Conservation (phyloP, 805 yeast genomes). For the Torulaspora maleeae region DNA sequence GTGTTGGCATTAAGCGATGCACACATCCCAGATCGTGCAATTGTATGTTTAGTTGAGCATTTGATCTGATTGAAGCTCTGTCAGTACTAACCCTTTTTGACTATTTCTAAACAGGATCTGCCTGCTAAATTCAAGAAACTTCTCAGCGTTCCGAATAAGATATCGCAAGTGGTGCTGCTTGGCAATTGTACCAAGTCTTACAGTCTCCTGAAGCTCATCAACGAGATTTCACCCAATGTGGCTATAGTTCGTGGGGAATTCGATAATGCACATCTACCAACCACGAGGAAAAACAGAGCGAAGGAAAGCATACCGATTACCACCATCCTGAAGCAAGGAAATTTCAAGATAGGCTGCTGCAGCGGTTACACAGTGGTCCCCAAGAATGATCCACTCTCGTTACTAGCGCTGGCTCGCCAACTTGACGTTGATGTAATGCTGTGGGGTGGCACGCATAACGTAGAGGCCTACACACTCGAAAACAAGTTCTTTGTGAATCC, state of each 20-base stretch:
- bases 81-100: constrained; percentile 8
- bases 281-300: constrained; percentile 13
- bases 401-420: constrained; percentile 78
- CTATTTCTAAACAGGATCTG: constrained; percentile 37
- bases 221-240: constrained; percentile 64
- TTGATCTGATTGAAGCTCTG: not conserved
- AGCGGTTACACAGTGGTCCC: constrained; percentile 85
- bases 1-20: constrained; percentile 84
- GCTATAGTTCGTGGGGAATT: constrained; percentile 79
- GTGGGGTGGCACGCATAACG: constrained; percentile 91
- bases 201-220: constrained; percentile 58
- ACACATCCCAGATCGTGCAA: constrained; percentile 82
- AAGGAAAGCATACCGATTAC: constrained; percentile 50
- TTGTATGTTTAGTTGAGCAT: constrained; percentile 39
- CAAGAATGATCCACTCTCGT: constrained; percentile 76
- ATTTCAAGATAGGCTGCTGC: constrained; percentile 74
- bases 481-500: constrained; percentile 95
- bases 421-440: constrained; percentile 86
- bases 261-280: constrained; percentile 46
- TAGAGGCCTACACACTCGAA: constrained; percentile 88
- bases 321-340: constrained; percentile 61
- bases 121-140: constrained; percentile 62
- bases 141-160: constrained; percentile 71
- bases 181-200: constrained; percentile 77
- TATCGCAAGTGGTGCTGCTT: constrained; percentile 75